Base-by-base conservation (phyloP, 2,329 filamentous ascomycete genomes). In the Emydomyces testavorans region DNA sequence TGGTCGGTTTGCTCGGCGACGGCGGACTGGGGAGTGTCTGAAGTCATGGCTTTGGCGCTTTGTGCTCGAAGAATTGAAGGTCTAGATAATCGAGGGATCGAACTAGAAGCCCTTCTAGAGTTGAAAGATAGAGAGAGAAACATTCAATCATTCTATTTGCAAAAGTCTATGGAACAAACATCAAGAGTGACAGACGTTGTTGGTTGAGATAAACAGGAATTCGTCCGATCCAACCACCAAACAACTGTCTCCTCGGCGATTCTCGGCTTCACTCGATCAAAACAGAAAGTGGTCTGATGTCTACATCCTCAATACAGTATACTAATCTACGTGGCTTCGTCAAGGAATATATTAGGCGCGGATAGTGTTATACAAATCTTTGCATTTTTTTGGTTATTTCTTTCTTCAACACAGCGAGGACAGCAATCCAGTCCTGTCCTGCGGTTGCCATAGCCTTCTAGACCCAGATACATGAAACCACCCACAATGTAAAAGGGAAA, bases 401-500 rank as follows among this genome's bases (percentile, higher is more conserved):
- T 41, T 37, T 34, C 29, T 46, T 42, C 39, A 21, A 13, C n/a
- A 28, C 3, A 28, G 24, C 18, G n/a, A 24, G 20, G 35, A 23
- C 20, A n/a, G 18, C 6, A 24, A 16, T 38, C 36, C 16, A 38
- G 11, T 21, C 3, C 11, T 11, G n/a, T 28, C 6, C 3, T 2
- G 37, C 37, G 6, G 11, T 21, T 6, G 11, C n/a, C 21, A 20
- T 40, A 49, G 11, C 37, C 24, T 28, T 35, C 31, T 11, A 31
- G 47, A 44, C 37, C 47, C 23, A 52, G 51, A 18, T 50, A 53
- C 26, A 49, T n/a, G 23, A 28, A 37, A 20, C 21, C 15, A 40
- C 49, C 43, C 46, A 49, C 4, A 49, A 51, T 26, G 52, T 44
- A 29, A 59, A 67, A 34, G n/a, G n/a, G n/a, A n/a, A 21, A 24